Conservation (phyloP, 139 green algal species). For the Marvania coccoides region DNA sequence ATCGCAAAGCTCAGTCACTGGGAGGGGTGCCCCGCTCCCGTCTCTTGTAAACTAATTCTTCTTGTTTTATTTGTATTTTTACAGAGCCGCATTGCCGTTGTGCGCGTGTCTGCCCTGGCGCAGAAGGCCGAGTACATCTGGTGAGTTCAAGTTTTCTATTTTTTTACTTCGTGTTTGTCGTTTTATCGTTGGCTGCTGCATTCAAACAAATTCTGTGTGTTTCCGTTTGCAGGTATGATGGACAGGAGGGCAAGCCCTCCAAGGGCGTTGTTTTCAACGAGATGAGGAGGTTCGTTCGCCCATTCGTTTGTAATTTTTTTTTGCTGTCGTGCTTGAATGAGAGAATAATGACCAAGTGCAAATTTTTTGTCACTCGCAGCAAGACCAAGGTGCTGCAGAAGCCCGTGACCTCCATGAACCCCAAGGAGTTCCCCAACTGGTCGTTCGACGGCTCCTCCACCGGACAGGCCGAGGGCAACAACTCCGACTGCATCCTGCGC, state of each 20-base stretch:
- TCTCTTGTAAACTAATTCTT: no score
- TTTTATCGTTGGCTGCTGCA: constrained; percentile 7
- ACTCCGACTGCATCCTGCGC: constrained; percentile 89
- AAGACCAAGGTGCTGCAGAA: constrained; percentile 78
- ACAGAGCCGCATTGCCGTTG: constrained; percentile 24
- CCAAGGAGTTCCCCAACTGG: constrained; percentile 78
- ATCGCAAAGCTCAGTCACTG: no score
- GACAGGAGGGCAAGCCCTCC: constrained; percentile 39
- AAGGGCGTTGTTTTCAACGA: constrained; percentile 78
- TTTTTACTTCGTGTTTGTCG: not conserved
- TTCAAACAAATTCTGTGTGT: constrained; percentile 13
- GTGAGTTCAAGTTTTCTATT: not conserved
- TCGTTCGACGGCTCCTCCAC: constrained; percentile 63
- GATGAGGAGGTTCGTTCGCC: constrained; percentile 73
- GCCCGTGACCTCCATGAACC: constrained; percentile 50
- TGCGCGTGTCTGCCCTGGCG: constrained; percentile 37
- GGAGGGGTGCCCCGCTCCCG: no score
- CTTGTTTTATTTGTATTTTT: no score
- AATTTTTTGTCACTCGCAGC: constrained; percentile 84
- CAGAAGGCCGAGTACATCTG: constrained; percentile 71
- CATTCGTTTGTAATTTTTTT: no score
- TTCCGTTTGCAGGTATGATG: constrained; percentile 47
- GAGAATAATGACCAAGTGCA: no score
- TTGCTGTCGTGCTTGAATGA: no score
- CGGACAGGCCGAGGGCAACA: constrained; percentile 82